Evolutionary conservation across 768 basidiomycete species (phyloP), one percentile per base, ranked within the genome.

Genomic region (Suillus subalutaceus): DNA sequence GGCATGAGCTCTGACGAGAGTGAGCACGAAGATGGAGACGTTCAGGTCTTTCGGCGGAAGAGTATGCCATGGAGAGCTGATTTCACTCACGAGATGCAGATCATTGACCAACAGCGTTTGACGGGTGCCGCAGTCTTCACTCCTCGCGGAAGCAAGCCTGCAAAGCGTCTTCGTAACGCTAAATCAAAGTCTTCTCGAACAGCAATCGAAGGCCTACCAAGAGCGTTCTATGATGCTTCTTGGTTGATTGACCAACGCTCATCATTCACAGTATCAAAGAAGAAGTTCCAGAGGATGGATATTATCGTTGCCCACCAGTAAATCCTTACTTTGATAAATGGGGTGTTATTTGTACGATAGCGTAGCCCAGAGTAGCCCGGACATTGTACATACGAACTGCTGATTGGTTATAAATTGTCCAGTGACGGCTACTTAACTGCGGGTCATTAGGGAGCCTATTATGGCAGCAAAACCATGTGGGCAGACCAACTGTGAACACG

Each of bases 1-100:
- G 62, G 62, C n/a, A 63, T 55, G 62, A 55, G 62, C 35, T 63
- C 62, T 63, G 62, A 63, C 8, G 23, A 50, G 48, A 50, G 48
- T 6, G 23, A 50, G n/a, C 1, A 13, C 1, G 23, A n/a, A 50
- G 48, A 6, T 26, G 48, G 48, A 0, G 23, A 50, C 0, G 12
- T 50, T 5, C 48, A 50, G 13, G 48, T 50, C 23, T 50, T 50
- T 50, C 6, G 1, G 15, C 23, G 0, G 6, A 50, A 50, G 48
- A 50, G 1, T 0, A 5, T 50, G 23, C 48, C 48, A 50, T 50
- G 48, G 48, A 50, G n/a, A 2, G 2, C 48, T 26, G 23, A 50
- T 50, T 26, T 50, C 48, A 5, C 2, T 50, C 48, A 50, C 2
- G 23, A 50, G 48, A 50, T 50, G 48, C 4, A 50, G 23, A 50